Conservation (phyloP, 805 yeast species). For the Sugiyamaella marilandica region DNA sequence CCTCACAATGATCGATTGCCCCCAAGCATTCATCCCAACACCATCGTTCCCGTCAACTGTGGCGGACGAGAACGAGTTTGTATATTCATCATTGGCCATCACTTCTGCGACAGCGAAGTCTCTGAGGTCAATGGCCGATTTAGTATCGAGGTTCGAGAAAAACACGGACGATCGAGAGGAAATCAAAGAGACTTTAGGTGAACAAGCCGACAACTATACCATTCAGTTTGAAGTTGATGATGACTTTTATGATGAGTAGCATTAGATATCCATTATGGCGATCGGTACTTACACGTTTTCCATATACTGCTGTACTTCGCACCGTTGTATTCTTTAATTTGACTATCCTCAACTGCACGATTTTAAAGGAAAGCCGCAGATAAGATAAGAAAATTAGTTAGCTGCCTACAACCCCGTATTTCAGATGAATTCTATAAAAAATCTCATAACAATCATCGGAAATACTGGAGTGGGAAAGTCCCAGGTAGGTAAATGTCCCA, state of each 20-base stretch:
- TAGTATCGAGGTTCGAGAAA: conserved; percentile 15
- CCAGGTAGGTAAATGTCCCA: conserved; percentile 40
- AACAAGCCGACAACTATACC: not conserved
- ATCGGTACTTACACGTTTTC: too few species aligned
- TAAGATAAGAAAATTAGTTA: not conserved
- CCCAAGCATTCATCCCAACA: conserved; percentile 16
- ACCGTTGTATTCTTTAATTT: not conserved
- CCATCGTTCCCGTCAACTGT: conserved; percentile 18
- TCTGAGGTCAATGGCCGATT: conserved; percentile 18
- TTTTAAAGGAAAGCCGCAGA: not conserved
- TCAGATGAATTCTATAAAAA: conserved; percentile 22
- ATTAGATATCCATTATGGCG: not conserved
- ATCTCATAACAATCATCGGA: conserved; percentile 69
- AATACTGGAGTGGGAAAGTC: conserved; percentile 98
- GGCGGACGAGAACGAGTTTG: conserved; percentile 6
- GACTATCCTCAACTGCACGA: not conserved
- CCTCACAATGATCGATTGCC: conserved; percentile 13
- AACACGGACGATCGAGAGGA: conserved; percentile 25
- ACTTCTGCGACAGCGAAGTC: conserved; percentile 17
- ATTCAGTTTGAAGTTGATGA: not conserved
- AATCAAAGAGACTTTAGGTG: conserved; percentile 17
- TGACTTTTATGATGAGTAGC: not conserved
- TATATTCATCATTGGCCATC: conserved; percentile 17
- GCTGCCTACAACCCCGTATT: too few species aligned
- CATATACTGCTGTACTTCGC: too few species aligned